Evolutionary conservation across 2,329 filamentous ascomycete species (phyloP), one percentile per base, ranked within the genome.

Genomic region (Alternaria angustiovoidea): DNA sequence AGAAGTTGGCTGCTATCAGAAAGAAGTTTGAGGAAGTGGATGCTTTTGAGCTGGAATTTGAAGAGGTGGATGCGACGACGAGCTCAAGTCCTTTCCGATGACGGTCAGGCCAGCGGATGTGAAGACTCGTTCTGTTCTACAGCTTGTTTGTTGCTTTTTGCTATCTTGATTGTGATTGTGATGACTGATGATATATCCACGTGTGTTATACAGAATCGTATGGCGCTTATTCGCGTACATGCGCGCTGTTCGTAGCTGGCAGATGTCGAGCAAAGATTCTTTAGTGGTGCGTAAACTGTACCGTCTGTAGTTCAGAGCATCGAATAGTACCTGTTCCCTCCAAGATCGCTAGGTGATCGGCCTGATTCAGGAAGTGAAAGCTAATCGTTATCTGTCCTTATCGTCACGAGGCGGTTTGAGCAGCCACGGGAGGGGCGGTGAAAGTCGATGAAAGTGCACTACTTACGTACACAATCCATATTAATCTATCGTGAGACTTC

Each of bases 1-100:
- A 71, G 11, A 79, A 81, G 66, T 69, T 85, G 36, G 76, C 78
- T 62, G 79, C 75, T 2, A 80, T 81, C 26, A 79, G 78, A 63
- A 78, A 79, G 65, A 83, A 83, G 66, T 85, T 85, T 63, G 80
- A 76, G 26, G 82, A 83, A 55, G 78, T 85, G 5, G 83, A 85
- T 66, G 71, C 79, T 24, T 84, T 81, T 75, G 82, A 84, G 60
- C 77, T 85, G 72, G 81, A 83, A 47, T 85, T 84, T 68, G 83
- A 84, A 73, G 83, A 79, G 53, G 75, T 80, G 34, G 81, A 83
- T 59, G 74, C 72, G 22, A 72, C 51, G 56, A 69, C 70, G n/a
- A 77, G 71, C 54, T 80, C 78, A 36, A 81, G 79, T 67, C 79
- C 80, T 4, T 81, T 78, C 71, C 69, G 80, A 59, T 72, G 43